Base-by-base conservation (phyloP, 106 monocot genomes). In the Chionographis japonica region DNA sequence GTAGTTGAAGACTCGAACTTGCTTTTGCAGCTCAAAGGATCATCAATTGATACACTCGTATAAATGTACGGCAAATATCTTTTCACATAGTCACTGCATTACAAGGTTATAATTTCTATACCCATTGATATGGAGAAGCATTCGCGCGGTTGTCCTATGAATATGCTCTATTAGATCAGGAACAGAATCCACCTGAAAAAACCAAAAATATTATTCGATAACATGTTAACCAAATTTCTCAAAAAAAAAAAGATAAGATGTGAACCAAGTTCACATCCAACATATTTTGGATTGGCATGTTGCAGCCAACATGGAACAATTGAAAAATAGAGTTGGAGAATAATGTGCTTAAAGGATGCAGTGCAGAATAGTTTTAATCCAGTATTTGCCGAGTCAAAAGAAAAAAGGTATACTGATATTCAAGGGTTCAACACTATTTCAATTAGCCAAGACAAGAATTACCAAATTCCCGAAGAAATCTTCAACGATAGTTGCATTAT, bases 111-210 rank as follows among this genome's bases (percentile, higher is more conserved):
- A 60, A 61, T 12, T 66, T 37, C 27, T 57, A 16, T 88, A 97
- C 95, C 92, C 95, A 82, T 86, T 82, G 54, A 97, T 92, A 87
- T 97, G 88, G 2, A 97, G 92, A 76, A 97, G 89, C 84, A 83
- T 74, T 50, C 84, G 69, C 49, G 92, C 86, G 74, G 92, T 92
- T 72, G 80, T 89, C 76, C 71, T 86, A 72, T 97, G 89, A 89
- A 92, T 89, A 43, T 97, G 69, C 49, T 89, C 86, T 46, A 61
- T 73, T 63, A 97, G 82, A 78, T 92, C 92, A 69, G 92, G 89
- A 73, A 97, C 92, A 52, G 89, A 78, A 76, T 86, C 86, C 62
- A 97, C 92, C 95, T 97, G 71, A 68, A 38, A 75, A 61, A 60
- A 69, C 11, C 18, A 37, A 65, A 64, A 70, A 20, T 19, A 27